These are phyloP conservation scores for Cyberlindnera subsufficiens DNA, from an alignment of 805 yeast species.

Conservation along the genomic window DNA sequence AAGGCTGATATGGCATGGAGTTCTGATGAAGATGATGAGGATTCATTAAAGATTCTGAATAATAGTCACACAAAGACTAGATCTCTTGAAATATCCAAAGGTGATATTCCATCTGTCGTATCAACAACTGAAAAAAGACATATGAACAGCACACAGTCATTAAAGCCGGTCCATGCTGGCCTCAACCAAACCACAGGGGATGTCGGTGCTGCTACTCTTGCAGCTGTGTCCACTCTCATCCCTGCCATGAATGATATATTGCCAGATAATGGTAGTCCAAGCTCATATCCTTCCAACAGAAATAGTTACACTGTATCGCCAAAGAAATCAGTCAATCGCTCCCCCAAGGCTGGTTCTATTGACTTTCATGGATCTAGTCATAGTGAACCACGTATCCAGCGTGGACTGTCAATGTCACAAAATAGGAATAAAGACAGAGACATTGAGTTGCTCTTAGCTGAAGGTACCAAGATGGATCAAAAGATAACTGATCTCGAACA, in stretches of 20 bases:
- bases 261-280: constrained; percentile 5
- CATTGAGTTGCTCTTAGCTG: constrained; percentile 37
- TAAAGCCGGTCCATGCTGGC: background rate
- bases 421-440: constrained; percentile 35
- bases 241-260: no score
- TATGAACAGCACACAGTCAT: background rate
- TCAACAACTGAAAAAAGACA: background rate
- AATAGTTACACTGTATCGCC: constrained; percentile 1
- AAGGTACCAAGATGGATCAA: constrained; percentile 44
- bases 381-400: constrained; percentile 8
- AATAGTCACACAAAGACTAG: constrained; percentile 3
- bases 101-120: constrained; percentile 1
- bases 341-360: constrained; percentile 9
- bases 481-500: constrained; percentile 34
- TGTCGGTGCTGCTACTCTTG: no score
- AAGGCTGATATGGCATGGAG: constrained; percentile 86
- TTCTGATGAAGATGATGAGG: constrained; percentile 67
- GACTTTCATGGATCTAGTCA: constrained; percentile 7
- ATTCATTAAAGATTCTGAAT: constrained; percentile 1
- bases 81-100: constrained; percentile 1
- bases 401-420: constrained; percentile 23
- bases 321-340: constrained; percentile 3
- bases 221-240: no score
- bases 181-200: background rate
- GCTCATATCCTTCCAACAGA: constrained; percentile 1